Percentiles rank a stretch among this genome's conserved stretches.
phyloP scores from a whole-genome alignment of 2,329 filamentous ascomycete species.

The Phaeoacremonium minimum region DNA sequence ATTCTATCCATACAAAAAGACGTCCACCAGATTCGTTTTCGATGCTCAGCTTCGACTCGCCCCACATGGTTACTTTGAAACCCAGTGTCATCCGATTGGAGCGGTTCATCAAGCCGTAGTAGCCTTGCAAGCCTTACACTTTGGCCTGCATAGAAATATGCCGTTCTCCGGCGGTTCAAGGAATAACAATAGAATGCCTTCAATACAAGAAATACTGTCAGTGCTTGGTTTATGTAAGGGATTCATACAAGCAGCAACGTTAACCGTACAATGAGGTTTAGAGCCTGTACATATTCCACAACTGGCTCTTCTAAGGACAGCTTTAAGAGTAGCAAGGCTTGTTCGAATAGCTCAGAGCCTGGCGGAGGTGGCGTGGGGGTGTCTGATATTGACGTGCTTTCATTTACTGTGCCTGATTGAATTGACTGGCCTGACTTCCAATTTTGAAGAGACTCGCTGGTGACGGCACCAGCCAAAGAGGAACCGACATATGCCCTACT shows the following conservation, averaged over 20 bases:
- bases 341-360: conserved; percentile 10
- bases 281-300: conserved; percentile 7
- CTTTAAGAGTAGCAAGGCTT: conserved; percentile 9
- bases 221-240: background rate
- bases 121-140: conserved; percentile 9
- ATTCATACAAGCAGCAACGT: background rate
- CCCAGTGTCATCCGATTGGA: background rate
- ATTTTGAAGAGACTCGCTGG: too few species aligned
- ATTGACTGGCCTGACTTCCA: too few species aligned
- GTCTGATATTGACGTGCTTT: background rate
- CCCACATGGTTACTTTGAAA: background rate
- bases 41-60: conserved; percentile 6
- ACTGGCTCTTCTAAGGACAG: conserved; percentile 8
- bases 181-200: conserved; percentile 12
- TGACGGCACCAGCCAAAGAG: too few species aligned
- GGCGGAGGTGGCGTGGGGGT: conserved; percentile 5
- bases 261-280: background rate
- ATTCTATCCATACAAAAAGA: conserved; percentile 11
- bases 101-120: conserved; percentile 5
- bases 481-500: too few species aligned
- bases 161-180: conserved; percentile 10
- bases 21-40: conserved; percentile 10
- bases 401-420: too few species aligned
- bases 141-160: conserved; percentile 10
- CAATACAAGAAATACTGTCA: background rate